Conservation (phyloP, 2,329 filamentous ascomycete species). For the Arthrobotrys entomopaga region DNA sequence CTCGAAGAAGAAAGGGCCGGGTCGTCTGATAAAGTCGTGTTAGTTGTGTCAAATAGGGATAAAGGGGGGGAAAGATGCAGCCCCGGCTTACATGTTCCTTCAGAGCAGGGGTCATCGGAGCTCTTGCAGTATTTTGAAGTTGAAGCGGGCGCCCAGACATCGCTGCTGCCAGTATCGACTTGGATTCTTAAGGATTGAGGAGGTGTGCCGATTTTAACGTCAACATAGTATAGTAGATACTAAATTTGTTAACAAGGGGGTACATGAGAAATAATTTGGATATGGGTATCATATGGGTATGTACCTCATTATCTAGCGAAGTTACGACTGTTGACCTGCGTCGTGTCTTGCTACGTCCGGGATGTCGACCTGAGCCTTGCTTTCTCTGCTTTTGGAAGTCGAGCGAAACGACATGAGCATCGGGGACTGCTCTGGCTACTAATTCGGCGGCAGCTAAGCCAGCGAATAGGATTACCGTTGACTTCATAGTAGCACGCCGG, state of each 20-base stretch:
- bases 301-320: slow-evolving; percentile 38
- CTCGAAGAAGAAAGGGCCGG: slow-evolving; percentile 56
- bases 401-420: slow-evolving; percentile 30
- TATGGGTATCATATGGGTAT: background rate
- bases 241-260: slow-evolving; percentile 9
- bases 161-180: slow-evolving; percentile 73
- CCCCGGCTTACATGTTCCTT: slow-evolving; percentile 56
- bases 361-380: slow-evolving; percentile 4
- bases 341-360: slow-evolving; percentile 18
- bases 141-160: slow-evolving; percentile 67
- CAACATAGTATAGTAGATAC: slow-evolving; percentile 66
- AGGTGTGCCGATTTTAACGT: slow-evolving; percentile 70
- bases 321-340: slow-evolving; percentile 27
- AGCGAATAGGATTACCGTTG: slow-evolving; percentile 22
- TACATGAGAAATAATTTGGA: too few species aligned
- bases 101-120: slow-evolving; percentile 50
- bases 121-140: slow-evolving; percentile 55
- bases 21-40: slow-evolving; percentile 11
- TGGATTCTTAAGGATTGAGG: slow-evolving; percentile 68
- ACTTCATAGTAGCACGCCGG: slow-evolving; percentile 1
- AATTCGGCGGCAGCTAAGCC: slow-evolving; percentile 5
- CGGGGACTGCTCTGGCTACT: background rate
- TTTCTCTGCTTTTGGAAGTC: slow-evolving; percentile 31
- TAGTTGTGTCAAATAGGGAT: background rate
- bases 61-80: background rate